Percentiles rank a stretch among this genome's conserved stretches.
Evolutionary conservation across 306 rosid genomes (phyloP).

Genomic region (Cucumis cinereus): DNA sequence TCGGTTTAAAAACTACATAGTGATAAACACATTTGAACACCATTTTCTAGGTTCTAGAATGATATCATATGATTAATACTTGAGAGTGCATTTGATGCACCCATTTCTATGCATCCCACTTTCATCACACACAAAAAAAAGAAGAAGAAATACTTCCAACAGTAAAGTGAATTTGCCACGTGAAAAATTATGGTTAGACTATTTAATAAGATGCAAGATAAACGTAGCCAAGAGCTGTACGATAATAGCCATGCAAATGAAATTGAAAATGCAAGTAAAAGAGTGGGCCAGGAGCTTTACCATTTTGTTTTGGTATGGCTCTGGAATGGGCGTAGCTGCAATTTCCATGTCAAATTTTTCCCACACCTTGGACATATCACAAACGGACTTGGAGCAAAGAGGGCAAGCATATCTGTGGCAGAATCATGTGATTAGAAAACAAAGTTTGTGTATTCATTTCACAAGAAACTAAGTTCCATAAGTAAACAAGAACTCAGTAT

Average conservation of each 20-base stretch:
- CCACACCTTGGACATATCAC: conserved; percentile 91
- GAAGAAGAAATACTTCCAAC: too few species aligned
- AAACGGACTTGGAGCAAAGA: conserved; percentile 73
- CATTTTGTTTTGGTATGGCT: conserved; percentile 41
- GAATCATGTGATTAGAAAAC: background rate
- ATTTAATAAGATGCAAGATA: too few species aligned
- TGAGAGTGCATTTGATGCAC: too few species aligned
- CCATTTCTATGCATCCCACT: too few species aligned
- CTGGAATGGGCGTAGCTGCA: conserved; percentile 71
- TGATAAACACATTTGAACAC: background rate
- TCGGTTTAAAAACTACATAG: background rate
- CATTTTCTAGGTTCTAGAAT: background rate
- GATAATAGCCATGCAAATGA: background rate
- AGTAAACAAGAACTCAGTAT: background rate
- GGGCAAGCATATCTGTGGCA: conserved; percentile 68
- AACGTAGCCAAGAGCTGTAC: background rate
- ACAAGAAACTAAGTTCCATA: background rate
- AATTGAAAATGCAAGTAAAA: background rate
- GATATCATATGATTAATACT: background rate
- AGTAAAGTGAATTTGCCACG: too few species aligned
- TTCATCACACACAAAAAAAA: too few species aligned
- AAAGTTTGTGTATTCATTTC: background rate
- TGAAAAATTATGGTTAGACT: too few species aligned
- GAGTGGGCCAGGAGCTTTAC: conserved; percentile 11
- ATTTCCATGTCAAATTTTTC: conserved; percentile 71